Base-by-base conservation (phyloP, 306 rosid genomes). In the Rosa lucieae region DNA sequence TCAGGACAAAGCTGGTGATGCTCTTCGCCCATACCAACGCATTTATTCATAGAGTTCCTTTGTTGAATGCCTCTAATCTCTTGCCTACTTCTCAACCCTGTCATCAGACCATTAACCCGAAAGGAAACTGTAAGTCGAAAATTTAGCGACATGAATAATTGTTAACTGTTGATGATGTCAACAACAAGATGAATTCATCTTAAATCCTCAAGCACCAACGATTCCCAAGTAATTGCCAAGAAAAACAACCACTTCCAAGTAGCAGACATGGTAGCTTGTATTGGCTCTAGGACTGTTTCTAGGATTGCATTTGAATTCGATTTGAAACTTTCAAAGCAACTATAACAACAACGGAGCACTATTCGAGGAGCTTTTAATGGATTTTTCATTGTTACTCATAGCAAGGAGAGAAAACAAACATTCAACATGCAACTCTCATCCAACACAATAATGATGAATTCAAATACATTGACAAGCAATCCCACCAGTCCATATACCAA, bases 1-100 rank as follows among this genome's bases (percentile, higher is more conserved):
- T 83, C 81, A 74, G 84, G 59, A 40, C 70, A 52, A 63, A 14
- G 78, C 53, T 73, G 74, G 72, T 55, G 55, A 70, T 32, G 42
- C 78, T 44, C 71, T 4, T 65, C 59, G 53, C 48, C 56, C 37
- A 53, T 3, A 12, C 52, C 75, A 26, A 46, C 40, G 18, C 62
- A 32, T 2, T 63, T 70, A 62, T 61, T 42, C 1, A 46, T 6
- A 47, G 11, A 51, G 51, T 37, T 74, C 48, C 53, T 67, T 32
- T 70, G 75, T 14, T 72, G 58, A 47, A 48, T 40, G 51, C 21
- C 80, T 21, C 21, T 74, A 42, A 49, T 59, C 77, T 68, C 80
- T 21, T 26, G 48, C 26, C n/a, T 11, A 12, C 52, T 74, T 79
- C 78, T 81, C 32, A 47, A 12, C 39, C 61, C 85, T 85, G 77